Base-by-base conservation (phyloP, 495 filamentous ascomycete species). In the Tuber brumale region DNA sequence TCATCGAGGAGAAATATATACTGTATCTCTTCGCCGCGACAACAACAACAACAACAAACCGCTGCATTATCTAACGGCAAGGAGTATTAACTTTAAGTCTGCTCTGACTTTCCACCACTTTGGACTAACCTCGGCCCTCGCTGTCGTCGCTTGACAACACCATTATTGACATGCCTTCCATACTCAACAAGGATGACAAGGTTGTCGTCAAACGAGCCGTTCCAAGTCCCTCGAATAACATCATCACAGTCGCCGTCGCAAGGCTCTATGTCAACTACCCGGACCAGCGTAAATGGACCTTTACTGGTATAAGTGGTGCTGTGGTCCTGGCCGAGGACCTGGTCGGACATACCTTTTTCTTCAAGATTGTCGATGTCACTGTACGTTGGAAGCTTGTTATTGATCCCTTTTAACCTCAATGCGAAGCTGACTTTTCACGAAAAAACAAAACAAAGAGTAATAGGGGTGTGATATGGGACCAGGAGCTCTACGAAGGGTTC, bases 321-420 rank as follows among this genome's bases (percentile, higher is more conserved):
- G 89, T 89, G n/a, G 95, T 98, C 31, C 88, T 99, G 74, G 93
- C 94, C 72, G 94, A 99, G 84, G 95, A 99, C 83, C 83, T 95
- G 44, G 94, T 98, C 31, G 95, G 95, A 74, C 91, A 96, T 82
- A 97, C 96, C 3, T 95, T 93, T 84, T 99, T 95, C 93, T 85
- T 99, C 76, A 99, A 99, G 85, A 86, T 99, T 84, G 95, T 99
- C 71, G 95, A 99, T 85, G 89, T 99, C 74, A 97, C 93, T 83
- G 94, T 97, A 86, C 78, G 93, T 89, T 73, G 48, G 70, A 51
- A 39, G 46, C 41, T 73, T 76, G 23, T 31, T 31, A 66, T n/a
- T 31, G 57, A 66, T 16, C 27, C 57, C 57, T 76, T 76, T 46
- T 42, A 45, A 14, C 12, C 51, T 72, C 42, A 43, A 75, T 42